Conservation (phyloP, 129 eudicot genomes). For the Dittrichia graveolens region DNA sequence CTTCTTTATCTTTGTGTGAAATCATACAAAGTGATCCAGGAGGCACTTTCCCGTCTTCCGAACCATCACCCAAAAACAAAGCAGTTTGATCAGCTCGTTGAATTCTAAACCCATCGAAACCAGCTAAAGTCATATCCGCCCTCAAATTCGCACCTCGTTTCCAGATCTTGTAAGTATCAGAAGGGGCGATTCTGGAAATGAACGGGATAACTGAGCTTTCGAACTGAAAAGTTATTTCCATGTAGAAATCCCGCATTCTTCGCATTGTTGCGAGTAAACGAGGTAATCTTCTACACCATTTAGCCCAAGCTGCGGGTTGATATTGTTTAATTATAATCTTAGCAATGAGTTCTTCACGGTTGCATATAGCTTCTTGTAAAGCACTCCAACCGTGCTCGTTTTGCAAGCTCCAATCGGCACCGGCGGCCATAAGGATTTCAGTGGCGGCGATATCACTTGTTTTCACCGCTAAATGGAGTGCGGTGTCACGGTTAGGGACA, state of each 20-base stretch:
- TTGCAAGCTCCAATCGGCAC: constrained; percentile 62
- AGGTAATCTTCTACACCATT: constrained; percentile 56
- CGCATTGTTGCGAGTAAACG: constrained; percentile 44
- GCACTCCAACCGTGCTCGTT: constrained; percentile 58
- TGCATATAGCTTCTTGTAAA: constrained; percentile 53
- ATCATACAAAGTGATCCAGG: constrained; percentile 51
- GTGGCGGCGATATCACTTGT: constrained; percentile 39
- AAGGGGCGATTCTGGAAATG: constrained; percentile 54
- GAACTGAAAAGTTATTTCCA: constrained; percentile 53
- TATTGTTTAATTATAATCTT: constrained; percentile 42
- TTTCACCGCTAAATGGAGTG: constrained; percentile 57
- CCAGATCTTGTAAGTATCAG: constrained; percentile 59
- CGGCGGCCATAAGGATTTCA: constrained; percentile 48
- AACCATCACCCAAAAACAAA: constrained; percentile 54
- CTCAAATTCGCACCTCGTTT: constrained; percentile 51
- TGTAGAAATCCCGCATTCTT: constrained; percentile 54
- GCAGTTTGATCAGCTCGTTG: constrained; percentile 52
- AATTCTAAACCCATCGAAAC: constrained; percentile 54
- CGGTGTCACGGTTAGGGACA: constrained; percentile 52
- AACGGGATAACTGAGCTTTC: constrained; percentile 58
- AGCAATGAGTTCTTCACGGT: constrained; percentile 42
- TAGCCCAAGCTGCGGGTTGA: constrained; percentile 56
- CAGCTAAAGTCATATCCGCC: constrained; percentile 59
- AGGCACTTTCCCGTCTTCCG: constrained; percentile 43
- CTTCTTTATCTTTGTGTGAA: constrained; percentile 53